These are phyloP conservation scores for Auxenochlorella pyrenoidosa DNA, from an alignment of 139 green algal species.

Conservation along the genomic window DNA sequence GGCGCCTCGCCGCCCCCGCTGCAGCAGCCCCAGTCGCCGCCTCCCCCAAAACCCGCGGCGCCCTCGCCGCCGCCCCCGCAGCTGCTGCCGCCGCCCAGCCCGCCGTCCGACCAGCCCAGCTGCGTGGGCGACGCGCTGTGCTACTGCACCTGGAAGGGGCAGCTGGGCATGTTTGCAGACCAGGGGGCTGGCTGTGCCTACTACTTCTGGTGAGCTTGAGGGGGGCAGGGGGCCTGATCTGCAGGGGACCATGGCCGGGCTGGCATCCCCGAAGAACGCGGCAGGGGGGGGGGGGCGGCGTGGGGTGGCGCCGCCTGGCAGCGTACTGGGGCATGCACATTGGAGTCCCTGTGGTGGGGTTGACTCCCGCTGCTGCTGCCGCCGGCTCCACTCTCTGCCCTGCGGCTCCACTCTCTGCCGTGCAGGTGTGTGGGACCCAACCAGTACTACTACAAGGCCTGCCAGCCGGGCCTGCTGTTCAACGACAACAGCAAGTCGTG, in stretches of 20 bases:
- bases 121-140: constrained; percentile 7
- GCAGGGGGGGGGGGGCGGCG: too few relatives aligned
- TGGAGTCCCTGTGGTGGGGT: too few relatives aligned
- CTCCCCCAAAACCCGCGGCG: not conserved
- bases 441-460: constrained; percentile 29
- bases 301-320: not conserved
- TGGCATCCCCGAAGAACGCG: too few relatives aligned
- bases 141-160: constrained; percentile 22
- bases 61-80: not conserved
- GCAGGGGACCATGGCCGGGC: too few relatives aligned
- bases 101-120: not conserved
- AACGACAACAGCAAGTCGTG: not conserved
- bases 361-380: too few relatives aligned
- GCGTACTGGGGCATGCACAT: not conserved
- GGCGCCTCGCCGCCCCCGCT: not conserved
- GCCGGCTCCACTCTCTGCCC: not conserved
- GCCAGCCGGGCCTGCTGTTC: not conserved
- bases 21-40: not conserved
- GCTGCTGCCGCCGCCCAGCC: not conserved
- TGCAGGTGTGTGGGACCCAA: constrained; percentile 25
- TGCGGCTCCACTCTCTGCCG: not conserved
- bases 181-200: not conserved
- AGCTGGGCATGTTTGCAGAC: constrained; percentile 32
- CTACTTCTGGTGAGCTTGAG: constrained; percentile 36
- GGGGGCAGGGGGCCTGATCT: too few relatives aligned